phyloP scores from a whole-genome alignment of 768 basidiomycete genomes.

The Sutorius australiensis region DNA sequence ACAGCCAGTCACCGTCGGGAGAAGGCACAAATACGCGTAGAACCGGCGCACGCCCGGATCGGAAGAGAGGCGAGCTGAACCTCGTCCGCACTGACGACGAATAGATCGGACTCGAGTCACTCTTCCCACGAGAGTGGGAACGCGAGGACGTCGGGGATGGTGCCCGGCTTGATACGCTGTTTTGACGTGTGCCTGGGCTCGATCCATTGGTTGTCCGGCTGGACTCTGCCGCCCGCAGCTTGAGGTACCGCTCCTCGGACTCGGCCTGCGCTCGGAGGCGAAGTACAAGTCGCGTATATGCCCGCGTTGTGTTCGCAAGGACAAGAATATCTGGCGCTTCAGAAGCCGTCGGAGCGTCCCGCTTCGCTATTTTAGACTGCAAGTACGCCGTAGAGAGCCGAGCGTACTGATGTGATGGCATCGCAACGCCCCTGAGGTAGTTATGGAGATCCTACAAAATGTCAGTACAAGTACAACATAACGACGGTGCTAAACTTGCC shows the following conservation, averaged over 20 bases:
- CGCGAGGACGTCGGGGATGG: slow-evolving; percentile 54
- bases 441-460: slow-evolving; percentile 63
- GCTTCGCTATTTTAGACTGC: slow-evolving; percentile 41
- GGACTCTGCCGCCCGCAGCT: slow-evolving; percentile 4
- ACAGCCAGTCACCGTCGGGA: slow-evolving; percentile 83
- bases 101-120: slow-evolving; percentile 18
- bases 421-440: slow-evolving; percentile 76
- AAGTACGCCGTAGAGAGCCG: slow-evolving; percentile 56
- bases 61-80: slow-evolving; percentile 72
- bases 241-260: slow-evolving; percentile 37
- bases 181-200: slow-evolving; percentile 31
- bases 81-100: slow-evolving; percentile 16
- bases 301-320: slow-evolving; percentile 60
- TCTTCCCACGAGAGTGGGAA: slow-evolving; percentile 39
- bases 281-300: slow-evolving; percentile 77
- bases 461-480: slow-evolving; percentile 5
- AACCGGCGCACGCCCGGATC: slow-evolving; percentile 67
- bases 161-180: slow-evolving; percentile 54
- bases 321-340: slow-evolving; percentile 43
- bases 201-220: not conserved
- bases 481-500: slow-evolving; percentile 37
- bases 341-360: slow-evolving; percentile 40
- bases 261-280: slow-evolving; percentile 79
- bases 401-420: slow-evolving; percentile 71
- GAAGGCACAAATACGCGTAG: slow-evolving; percentile 82